Evolutionary conservation across 345 rosid genomes (phyloP), one percentile per base, ranked within the genome.

Genomic region (Atalantia buxifolia): DNA sequence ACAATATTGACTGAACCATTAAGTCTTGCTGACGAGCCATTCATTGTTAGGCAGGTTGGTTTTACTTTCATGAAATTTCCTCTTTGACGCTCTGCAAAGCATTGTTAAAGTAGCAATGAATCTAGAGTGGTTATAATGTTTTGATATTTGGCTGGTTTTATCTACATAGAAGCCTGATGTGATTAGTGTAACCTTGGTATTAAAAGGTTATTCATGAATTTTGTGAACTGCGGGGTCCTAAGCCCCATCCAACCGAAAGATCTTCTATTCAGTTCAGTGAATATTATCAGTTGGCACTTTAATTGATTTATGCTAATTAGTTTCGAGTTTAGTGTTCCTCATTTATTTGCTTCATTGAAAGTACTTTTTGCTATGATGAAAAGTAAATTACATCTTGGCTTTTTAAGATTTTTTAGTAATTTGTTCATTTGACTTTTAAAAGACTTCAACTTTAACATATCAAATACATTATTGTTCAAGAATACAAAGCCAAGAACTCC

Each of bases 31-130:
- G 91, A 91, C 85, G 99, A 97, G 84, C 98, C 98, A 67, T 93
- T 90, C 85, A 89, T 97, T 69, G 99, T 94, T 83, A 88, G 92
- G 83, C 99, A 92, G 99, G 98, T 96, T 72, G 27, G 91, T 86
- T 66, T 81, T 66, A 62, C 57, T 75, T 66, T 76, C 31, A 14
- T 68, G 31, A 50, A 1, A 56, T 45, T 66, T 22, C 61, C 22
- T 21, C 30, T 7, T 55, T 22, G 35, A 59, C 69, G 55, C 16
- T 36, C 16, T 24, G 24, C 7, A 28, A 18, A 63, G 45, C 36
- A 53, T 4, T 56, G n/a, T n/a, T 55, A 27, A 74, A 62, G 57
- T 35, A 72, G 50, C 14, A 63, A 74, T 27, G 61, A 45, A 28
- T 75, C 59, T 30, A 27, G 21, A 42, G 13, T 5, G 42, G 61